Evolutionary conservation across 2,329 filamentous ascomycete genomes (phyloP), one percentile per base, ranked within the genome.

Genomic region (Tolypocladium ovalisporum): DNA sequence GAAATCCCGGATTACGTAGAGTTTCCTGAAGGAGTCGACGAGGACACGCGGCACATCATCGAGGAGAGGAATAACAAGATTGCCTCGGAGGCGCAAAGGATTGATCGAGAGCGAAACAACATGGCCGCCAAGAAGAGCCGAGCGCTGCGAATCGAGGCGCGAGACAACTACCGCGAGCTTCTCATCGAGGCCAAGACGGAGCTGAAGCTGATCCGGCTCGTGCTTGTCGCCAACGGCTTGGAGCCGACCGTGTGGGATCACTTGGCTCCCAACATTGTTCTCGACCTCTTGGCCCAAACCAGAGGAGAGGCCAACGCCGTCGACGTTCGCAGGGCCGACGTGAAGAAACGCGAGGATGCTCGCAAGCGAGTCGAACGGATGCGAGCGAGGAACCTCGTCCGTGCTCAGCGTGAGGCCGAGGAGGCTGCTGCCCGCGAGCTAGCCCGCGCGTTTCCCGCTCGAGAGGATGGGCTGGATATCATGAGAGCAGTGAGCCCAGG

Each of bases 61-160:
- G 61, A 64, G 24, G 59, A 53, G 0, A 57, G 59, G 8, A 68
- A 68, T 57, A 69, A 72, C 54, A 15, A 52, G 7, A 65, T 71
- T 40, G 64, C 69, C 2, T 57, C 57, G 4, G 54, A 62, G 24
- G 61, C 62, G 10, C 64, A 67, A 57, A 54, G 29, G 4, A 52
- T 67, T 1, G 67, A 73, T 22, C 64, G 68, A 2, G 58, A 65
- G 47, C 63, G 73, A 5, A 75, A 75, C 64, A 75, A 74, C 59
- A 58, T 63, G 39, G 70, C 73, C 0, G 73, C 73, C 29, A 71
- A 70, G 60, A 69, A 72, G 56, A 70, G 67, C 13, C 66, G 73
- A 0, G 59, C 66, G 24, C 61, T 65, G 24, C 65, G 71, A 0
- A 56, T 68, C 32, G 71, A 73, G 54, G 58, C 62, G 0, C 61